Evolutionary conservation across 371 early-diverging fungal genomes (phyloP), one percentile per base, ranked within the genome.

Genomic region (Mortierella sp.): DNA sequence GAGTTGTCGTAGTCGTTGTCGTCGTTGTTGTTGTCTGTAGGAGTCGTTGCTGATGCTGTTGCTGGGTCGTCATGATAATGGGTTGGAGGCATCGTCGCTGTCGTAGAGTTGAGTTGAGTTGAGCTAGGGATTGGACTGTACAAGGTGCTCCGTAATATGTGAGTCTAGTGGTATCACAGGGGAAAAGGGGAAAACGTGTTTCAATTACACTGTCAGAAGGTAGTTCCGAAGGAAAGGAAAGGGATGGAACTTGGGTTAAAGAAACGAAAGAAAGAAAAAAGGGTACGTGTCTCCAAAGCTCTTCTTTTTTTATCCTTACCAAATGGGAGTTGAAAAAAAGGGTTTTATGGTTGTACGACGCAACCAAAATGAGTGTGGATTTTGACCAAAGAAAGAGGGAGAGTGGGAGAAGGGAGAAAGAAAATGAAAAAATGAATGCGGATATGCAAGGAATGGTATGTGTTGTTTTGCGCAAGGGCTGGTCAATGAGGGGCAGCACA

Each of bases 361-460:
- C 51, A 32, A 35, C 35, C 35, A 35, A 29, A 29, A 27, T 18
- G 14, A 35, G 63, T 63, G 10, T 38, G 68, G 68, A 35, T 46
- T 46, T 46, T 46, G 48, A 12, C 2, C 63, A 60, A 14, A 32
- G 14, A 60, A 68, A 68, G 68, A 21, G 43, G 68, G 18, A 21
- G 24, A 24, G 68, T 24, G 24, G 24, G 38, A 8, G 49, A 8
- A 49, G 49, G 16, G 49, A 49, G 51, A 24, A 24, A 8, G 21
- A 68, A 2, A 38, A 3, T 4, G 14, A 11, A 41, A 38, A 38
- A 24, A 41, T 35, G 38, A 68, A 35, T 35, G 63, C 32, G 11
- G 24, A 68, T 38, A 41, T 68, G 68, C 38, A 68, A 68, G 68
- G 68, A 68, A 41, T 24, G 68, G 68, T 35, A 32, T 56, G 56